These are phyloP conservation scores for Wickerhamiella sergipiensis DNA, from an alignment of 805 yeast genomes.

Conservation along the genomic window DNA sequence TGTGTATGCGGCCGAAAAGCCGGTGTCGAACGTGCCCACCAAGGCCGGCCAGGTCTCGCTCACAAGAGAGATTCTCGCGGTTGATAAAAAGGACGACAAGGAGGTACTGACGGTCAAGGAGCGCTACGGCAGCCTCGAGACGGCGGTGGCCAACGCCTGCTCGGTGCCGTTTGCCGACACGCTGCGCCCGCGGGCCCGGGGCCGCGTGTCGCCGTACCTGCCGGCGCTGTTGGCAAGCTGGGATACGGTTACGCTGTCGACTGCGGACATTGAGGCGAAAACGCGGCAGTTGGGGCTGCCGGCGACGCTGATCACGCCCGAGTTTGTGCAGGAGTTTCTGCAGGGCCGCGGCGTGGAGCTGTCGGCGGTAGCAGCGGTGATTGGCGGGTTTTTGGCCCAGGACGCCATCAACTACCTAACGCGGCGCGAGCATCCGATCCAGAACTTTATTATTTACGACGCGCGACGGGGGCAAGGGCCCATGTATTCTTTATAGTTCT, in stretches of 20 bases:
- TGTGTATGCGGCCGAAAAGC: conserved; percentile 24
- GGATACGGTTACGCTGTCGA: conserved; percentile 24
- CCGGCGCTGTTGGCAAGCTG: conserved; percentile 49
- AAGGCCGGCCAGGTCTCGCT: conserved; percentile 35
- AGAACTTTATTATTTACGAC: conserved; percentile 68
- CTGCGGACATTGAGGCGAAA: conserved; percentile 16
- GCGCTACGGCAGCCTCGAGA: conserved; percentile 13
- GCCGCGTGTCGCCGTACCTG: conserved; percentile 37
- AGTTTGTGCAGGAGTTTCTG: conserved; percentile 23
- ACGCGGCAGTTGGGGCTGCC: conserved; percentile 33
- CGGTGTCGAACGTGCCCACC: conserved; percentile 25
- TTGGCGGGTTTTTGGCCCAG: conserved; percentile 86
- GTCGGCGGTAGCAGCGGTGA: conserved; percentile 70
- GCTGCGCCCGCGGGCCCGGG: conserved; percentile 26
- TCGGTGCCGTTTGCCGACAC: conserved; percentile 8
- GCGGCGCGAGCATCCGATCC: conserved; percentile 63
- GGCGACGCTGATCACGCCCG: conserved; percentile 30
- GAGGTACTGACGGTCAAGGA: conserved; percentile 25
- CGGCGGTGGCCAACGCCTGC: conserved; percentile 10
- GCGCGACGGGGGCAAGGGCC: conserved; percentile 64
- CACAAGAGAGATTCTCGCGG: conserved; percentile 31
- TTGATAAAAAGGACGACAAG: conserved; percentile 28
- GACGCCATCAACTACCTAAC: conserved; percentile 76
- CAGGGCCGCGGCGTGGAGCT: conserved; percentile 39
- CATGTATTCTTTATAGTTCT: conserved; percentile 37